A percentile compares a stretch with the other conserved stretches of the same genome.
Conservation (phyloP, 163 green algal genomes). For the Scenedesmus sp. region DNA sequence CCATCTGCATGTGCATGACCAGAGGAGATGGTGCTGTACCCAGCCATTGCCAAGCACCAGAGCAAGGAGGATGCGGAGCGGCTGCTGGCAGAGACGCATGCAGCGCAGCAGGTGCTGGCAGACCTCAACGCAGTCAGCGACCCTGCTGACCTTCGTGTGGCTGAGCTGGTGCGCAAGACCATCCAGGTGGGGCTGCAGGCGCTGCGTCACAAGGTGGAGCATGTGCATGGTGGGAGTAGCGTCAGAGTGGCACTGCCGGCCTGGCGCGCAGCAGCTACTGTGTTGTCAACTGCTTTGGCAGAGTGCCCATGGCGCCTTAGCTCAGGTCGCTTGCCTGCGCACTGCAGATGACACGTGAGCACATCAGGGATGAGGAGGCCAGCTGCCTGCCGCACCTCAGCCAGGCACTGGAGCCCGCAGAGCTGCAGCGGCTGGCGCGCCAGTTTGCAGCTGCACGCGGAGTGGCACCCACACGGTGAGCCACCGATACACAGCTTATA, state of each 20-base stretch:
- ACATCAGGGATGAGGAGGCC: background rate
- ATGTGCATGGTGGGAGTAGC: background rate
- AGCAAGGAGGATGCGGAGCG: background rate
- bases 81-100: background rate
- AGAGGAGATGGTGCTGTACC: constrained; percentile 14
- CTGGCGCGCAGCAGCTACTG: background rate
- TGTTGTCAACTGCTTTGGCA: no score
- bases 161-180: background rate
- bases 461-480: background rate
- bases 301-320: background rate
- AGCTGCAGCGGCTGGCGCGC: background rate
- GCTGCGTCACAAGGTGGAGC: background rate
- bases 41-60: constrained; percentile 1
- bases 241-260: no score
- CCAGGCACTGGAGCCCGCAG: background rate
- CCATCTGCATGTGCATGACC: background rate
- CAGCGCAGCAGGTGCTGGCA: background rate
- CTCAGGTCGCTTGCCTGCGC: background rate
- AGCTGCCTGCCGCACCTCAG: background rate
- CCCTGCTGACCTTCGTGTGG: background rate
- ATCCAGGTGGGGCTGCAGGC: background rate
- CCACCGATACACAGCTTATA: background rate
- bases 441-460: constrained; percentile 10
- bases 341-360: background rate
- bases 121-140: background rate